phyloP scores from a whole-genome alignment of 495 filamentous ascomycete species.

The Penicillium tannophilum region DNA sequence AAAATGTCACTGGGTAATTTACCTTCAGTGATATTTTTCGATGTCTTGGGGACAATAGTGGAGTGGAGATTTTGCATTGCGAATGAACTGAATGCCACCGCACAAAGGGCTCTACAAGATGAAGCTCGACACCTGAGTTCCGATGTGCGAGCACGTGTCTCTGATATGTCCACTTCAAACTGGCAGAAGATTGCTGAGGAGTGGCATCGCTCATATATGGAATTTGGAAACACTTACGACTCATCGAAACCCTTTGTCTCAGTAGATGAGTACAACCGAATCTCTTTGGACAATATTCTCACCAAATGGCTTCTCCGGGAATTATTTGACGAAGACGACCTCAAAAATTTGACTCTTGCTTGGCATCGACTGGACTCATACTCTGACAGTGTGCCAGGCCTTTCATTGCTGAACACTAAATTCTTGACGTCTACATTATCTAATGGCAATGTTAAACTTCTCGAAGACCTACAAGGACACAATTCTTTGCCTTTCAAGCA shows the following conservation, averaged over 20 bases:
- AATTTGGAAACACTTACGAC: slow-evolving; percentile 23
- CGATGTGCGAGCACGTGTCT: slow-evolving; percentile 16
- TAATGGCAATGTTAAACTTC: slow-evolving; percentile 67
- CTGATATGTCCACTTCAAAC: slow-evolving; percentile 12
- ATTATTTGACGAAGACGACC: slow-evolving; percentile 22
- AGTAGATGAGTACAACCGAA: slow-evolving; percentile 25
- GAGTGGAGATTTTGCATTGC: slow-evolving; percentile 27
- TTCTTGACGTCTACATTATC: slow-evolving; percentile 63
- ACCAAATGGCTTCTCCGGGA: slow-evolving; percentile 10
- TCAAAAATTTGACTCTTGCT: slow-evolving; percentile 17
- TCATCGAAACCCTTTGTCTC: slow-evolving; percentile 23
- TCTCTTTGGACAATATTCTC: slow-evolving; percentile 19
- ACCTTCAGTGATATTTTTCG: slow-evolving; percentile 23
- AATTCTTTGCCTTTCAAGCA: slow-evolving; percentile 58
- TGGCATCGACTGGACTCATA: slow-evolving; percentile 27
- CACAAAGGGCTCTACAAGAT: slow-evolving; percentile 16
- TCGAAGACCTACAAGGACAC: slow-evolving; percentile 56
- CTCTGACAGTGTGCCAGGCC: slow-evolving; percentile 20
- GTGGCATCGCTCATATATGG: slow-evolving; percentile 26
- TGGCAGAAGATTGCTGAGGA: slow-evolving; percentile 20
- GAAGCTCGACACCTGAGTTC: slow-evolving; percentile 5
- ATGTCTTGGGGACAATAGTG: slow-evolving; percentile 25
- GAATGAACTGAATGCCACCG: slow-evolving; percentile 18
- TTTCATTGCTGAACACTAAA: slow-evolving; percentile 44
- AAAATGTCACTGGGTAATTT: slow-evolving; percentile 11